Conservation (phyloP, 257 asterid species). For the Verbascum thapsus region DNA sequence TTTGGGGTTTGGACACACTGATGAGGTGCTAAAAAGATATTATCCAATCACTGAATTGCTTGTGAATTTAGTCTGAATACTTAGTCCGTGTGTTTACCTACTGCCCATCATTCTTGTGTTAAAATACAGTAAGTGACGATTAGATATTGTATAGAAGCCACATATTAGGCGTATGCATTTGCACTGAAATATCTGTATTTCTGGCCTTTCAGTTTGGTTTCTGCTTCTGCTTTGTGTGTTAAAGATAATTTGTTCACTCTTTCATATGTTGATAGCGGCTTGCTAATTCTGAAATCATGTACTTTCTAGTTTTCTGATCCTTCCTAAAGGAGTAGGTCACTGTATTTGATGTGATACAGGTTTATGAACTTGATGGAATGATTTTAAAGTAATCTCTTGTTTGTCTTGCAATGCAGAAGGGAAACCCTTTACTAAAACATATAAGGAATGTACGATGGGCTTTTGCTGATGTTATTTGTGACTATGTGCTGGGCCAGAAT, state of each 20-base stretch:
- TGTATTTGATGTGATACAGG: neutral
- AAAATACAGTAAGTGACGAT: neutral
- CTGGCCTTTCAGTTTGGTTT: neutral
- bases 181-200: constrained; percentile 10
- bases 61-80: neutral
- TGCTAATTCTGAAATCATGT: neutral
- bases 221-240: constrained; percentile 11
- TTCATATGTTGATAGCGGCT: constrained; percentile 4
- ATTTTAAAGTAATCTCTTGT: constrained; percentile 10
- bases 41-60: constrained; percentile 1
- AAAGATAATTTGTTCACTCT: constrained; percentile 19
- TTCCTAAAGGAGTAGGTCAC: neutral
- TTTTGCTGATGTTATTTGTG: constrained; percentile 79
- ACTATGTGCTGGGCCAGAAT: constrained; percentile 79
- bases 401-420: constrained; percentile 66
- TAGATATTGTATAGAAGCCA: neutral
- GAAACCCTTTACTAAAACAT: constrained; percentile 93
- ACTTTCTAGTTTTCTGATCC: constrained; percentile 10
- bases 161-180: neutral
- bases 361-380: constrained; percentile 3
- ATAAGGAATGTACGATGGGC: constrained; percentile 92
- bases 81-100: constrained; percentile 9
- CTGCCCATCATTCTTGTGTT: neutral
- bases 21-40: constrained; percentile 4
- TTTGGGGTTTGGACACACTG: neutral